These are phyloP conservation scores for Seiridium cupressi DNA, from an alignment of 2,329 filamentous ascomycete species.

Conservation along the genomic window DNA sequence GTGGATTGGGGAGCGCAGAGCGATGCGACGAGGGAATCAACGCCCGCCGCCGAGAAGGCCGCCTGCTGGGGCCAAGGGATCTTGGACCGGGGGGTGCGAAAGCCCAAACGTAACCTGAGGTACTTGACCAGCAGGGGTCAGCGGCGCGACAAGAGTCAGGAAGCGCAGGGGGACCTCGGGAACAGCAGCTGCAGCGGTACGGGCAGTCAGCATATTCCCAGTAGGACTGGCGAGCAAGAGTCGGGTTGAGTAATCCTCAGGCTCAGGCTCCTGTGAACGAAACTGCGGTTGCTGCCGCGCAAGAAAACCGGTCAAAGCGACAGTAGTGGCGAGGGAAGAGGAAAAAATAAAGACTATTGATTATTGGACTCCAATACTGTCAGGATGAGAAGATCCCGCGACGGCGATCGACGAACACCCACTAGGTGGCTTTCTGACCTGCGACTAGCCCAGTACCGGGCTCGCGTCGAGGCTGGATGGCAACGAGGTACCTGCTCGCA, in stretches of 20 bases:
- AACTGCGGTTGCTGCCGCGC: not conserved
- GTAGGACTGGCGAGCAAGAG: not conserved
- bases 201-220: not conserved
- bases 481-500: not conserved
- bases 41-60: slow-evolving; percentile 11
- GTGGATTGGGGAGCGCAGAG: not conserved
- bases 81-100: slow-evolving; percentile 16
- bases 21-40: slow-evolving; percentile 9
- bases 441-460: not conserved
- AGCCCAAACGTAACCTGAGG: slow-evolving; percentile 18
- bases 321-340: not conserved
- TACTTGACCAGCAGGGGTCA: slow-evolving; percentile 3
- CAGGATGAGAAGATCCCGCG: too few species aligned
- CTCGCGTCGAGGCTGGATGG: not conserved
- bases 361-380: not conserved
- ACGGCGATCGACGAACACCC: not conserved
- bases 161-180: not conserved
- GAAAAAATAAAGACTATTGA: slow-evolving; percentile 2
- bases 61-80: slow-evolving; percentile 1
- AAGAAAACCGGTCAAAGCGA: not conserved
- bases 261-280: not conserved
- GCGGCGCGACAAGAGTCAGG: not conserved
- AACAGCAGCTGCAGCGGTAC: not conserved
- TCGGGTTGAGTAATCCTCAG: not conserved
- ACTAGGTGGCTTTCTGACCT: not conserved